Conservation (phyloP, 2,329 filamentous ascomycete species). For the Trichoderma sp. region DNA sequence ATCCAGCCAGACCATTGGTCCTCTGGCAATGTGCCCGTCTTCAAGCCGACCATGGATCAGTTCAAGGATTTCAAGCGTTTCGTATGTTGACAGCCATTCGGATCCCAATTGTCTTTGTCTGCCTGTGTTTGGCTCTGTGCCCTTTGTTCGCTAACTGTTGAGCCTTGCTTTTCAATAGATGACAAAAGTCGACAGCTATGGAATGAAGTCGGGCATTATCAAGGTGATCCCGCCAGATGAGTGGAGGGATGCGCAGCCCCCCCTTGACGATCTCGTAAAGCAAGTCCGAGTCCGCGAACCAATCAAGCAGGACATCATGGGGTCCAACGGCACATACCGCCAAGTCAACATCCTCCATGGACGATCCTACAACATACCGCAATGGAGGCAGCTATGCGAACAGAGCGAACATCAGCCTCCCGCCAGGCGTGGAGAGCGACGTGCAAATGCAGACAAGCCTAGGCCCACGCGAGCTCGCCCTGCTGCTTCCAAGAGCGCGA, state of each 20-base stretch:
- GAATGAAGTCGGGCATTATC: constrained; percentile 96
- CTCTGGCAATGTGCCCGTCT: constrained; percentile 88
- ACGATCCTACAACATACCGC: constrained; percentile 90
- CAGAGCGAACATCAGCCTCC: constrained; percentile 96
- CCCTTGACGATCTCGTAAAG: constrained; percentile 82
- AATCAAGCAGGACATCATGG: constrained; percentile 97
- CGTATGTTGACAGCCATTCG: constrained; percentile 49
- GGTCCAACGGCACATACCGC: constrained; percentile 89
- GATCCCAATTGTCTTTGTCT: neutral
- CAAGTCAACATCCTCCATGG: constrained; percentile 97
- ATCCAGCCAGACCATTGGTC: constrained; percentile 86
- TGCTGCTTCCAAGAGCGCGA: constrained; percentile 31
- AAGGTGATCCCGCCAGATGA: constrained; percentile 92
- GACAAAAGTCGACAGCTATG: constrained; percentile 85
- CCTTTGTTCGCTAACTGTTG: constrained; percentile 28
- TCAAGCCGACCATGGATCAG: constrained; percentile 92
- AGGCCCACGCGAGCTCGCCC: constrained; percentile 43
- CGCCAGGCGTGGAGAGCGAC: constrained; percentile 78
- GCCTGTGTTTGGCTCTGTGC: neutral
- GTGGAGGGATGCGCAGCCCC: constrained; percentile 80
- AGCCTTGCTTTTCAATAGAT: constrained; percentile 44
- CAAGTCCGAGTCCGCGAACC: constrained; percentile 92
- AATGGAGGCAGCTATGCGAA: constrained; percentile 91
- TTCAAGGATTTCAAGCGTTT: constrained; percentile 92
- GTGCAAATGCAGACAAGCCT: constrained; percentile 57